phyloP scores from a whole-genome alignment of 2,329 filamentous ascomycete species.

The Paecilomyces dactylethromorphus region DNA sequence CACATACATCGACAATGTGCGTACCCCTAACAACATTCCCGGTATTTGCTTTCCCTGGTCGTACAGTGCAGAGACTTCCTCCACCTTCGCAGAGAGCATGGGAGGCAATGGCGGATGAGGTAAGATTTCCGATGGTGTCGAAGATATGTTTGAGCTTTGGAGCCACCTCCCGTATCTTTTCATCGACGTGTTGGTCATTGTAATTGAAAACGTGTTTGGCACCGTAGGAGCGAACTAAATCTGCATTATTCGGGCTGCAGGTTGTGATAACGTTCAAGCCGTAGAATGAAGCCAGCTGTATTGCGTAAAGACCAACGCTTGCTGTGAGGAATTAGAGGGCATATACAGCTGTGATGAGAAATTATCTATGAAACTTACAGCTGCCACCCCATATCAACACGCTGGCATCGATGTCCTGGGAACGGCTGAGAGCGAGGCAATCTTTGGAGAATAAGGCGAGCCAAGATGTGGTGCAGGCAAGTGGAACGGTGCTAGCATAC shows the following conservation, averaged over 20 bases:
- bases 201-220: conserved; percentile 37
- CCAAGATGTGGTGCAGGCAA: too few species aligned
- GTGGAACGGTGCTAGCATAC: too few species aligned
- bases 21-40: conserved; percentile 25
- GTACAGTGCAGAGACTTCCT: conserved; percentile 35
- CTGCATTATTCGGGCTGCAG: conserved; percentile 26
- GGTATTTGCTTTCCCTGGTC: conserved; percentile 35
- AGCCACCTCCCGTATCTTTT: conserved; percentile 25
- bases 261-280: conserved; percentile 31
- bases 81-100: conserved; percentile 18
- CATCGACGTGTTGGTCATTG: conserved; percentile 27
- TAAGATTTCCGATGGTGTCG: conserved; percentile 37
- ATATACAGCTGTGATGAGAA: too few species aligned
- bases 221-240: conserved; percentile 25
- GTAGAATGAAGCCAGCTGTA: conserved; percentile 26
- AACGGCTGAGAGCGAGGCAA: too few species aligned
- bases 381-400: conserved; percentile 42
- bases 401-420: too few species aligned
- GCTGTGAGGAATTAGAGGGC: conserved; percentile 21
- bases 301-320: conserved; percentile 32
- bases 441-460: too few species aligned
- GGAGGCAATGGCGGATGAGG: conserved; percentile 28
- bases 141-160: conserved; percentile 32
- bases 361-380: conserved; percentile 29
- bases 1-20: conserved; percentile 36